Evolutionary conservation across 495 filamentous ascomycete genomes (phyloP), one percentile per base, ranked within the genome.

Genomic region (Hypoxylon fuscum): DNA sequence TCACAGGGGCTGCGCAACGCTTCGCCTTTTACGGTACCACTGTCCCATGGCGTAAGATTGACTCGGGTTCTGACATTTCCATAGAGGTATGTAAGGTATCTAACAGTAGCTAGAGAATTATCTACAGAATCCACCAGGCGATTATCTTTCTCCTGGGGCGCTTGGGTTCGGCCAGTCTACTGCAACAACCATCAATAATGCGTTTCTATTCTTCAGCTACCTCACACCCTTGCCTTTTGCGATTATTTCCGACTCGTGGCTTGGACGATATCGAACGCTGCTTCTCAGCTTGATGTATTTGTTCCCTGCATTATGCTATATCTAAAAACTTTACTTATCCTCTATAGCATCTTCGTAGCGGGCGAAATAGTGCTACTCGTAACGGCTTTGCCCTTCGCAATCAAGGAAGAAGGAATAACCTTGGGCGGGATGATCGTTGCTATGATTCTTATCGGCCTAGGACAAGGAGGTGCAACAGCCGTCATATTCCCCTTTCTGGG

Each of bases 401-500:
- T 63, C 42, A 2, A 3, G 12, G 15, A 52, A 0, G 40, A 35
- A 1, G 59, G 53, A 10, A 41, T 32, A 41, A 52, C 52, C 21
- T 22, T 63, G 17, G 46, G 52, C 34, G 59, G 59, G 11, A 32
- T 63, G 1, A 52, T 63, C n/a, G 15, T 31, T 8, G 52, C 52
- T 1, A 32, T 29, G 22, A 27, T 63, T 10, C 32, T 63, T 7
- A 31, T 63, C 1, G 59, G 45, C 47, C 38, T 63, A 1, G 59
- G 59, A 14, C 52, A 25, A 46, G 59, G 17, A 45, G 22, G 2
- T 52, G 47, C 41, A 52, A 51, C 34, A 32, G 50, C 59, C 9
- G 50, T 46, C 1, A 46, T 63, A 12, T 45, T 63, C 1, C 59
- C 59, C 17, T 63, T 63, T 27, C 46, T 63, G 3, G 44, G 59